Percentiles rank a stretch among this genome's conserved stretches.
phyloP scores from a whole-genome alignment of 139 green algal genomes.

The Chlamydomonas eustigma region DNA sequence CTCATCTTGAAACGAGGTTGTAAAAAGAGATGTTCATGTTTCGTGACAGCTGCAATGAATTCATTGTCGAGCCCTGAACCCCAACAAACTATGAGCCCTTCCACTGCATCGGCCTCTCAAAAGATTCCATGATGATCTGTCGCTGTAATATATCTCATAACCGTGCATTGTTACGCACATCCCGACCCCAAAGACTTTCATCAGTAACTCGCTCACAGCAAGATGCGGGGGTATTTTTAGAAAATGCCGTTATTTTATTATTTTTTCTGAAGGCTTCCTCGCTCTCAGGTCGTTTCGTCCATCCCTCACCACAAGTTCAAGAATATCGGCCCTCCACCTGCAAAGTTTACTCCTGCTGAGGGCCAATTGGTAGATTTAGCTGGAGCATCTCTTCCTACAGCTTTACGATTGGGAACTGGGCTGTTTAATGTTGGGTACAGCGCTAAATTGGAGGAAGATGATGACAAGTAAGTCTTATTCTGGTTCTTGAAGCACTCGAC shows the following conservation, averaged over 20 bases:
- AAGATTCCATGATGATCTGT: too few relatives aligned
- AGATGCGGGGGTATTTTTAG: not conserved
- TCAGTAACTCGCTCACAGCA: not conserved
- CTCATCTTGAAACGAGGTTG: too few relatives aligned
- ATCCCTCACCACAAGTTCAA: slow-evolving; percentile 8
- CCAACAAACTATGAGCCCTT: too few relatives aligned
- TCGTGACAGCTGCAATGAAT: too few relatives aligned
- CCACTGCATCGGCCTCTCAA: too few relatives aligned
- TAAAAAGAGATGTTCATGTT: too few relatives aligned
- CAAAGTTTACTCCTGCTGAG: slow-evolving; percentile 40
- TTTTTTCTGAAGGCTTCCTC: not conserved
- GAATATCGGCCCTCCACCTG: slow-evolving; percentile 45
- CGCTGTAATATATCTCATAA: too few relatives aligned
- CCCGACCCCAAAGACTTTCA: not conserved
- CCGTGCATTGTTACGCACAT: not conserved
- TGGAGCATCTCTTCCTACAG: slow-evolving; percentile 25
- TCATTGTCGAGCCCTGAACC: too few relatives aligned
- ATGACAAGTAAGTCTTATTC: not conserved
- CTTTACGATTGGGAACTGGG: slow-evolving; percentile 54
- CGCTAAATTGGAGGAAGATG: slow-evolving; percentile 19
- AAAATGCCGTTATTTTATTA: not conserved
- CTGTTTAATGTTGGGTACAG: slow-evolving; percentile 56
- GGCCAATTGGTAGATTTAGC: slow-evolving; percentile 34
- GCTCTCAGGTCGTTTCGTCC: not conserved
- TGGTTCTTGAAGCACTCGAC: too few relatives aligned